Evolutionary conservation across 129 eudicot species (phyloP), one percentile per base, ranked within the genome.

Genomic region (Oenanthe sinensis): DNA sequence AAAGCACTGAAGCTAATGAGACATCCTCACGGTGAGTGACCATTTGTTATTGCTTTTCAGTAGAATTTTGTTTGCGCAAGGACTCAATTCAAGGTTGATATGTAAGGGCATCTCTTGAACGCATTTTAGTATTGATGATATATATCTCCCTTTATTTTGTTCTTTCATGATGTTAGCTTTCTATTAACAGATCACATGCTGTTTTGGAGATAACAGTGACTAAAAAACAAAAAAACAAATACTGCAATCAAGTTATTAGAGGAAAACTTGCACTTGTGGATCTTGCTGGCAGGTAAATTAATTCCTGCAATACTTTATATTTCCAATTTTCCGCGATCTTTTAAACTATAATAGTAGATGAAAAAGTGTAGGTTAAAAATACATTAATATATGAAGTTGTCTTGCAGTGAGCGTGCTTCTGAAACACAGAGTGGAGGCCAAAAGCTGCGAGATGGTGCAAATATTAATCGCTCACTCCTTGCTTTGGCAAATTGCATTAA

Each of bases 231-330:
- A 92, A 82, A 75, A 86, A 82, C 82, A 82, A 85, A 71, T 87
- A 90, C 52, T 85, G 85, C 43, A 89, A 86, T 87, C 98, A 86
- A 83, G 89, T 93, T 76, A 83, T 93, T 67, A 91, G 88, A 80
- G 98, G 97, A 84, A 93, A 93, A 85, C 97, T 93, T 82, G 96
- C 98, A 77, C 90, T 93, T 81, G 98, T 91, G 78, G 97, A 93
- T 88, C 96, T 93, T 81, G 98, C 98, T 58, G 98, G 98, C 83
- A 91, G 98, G 98, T 91, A 85, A 28, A 76, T 43, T 70, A 73
- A 12, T 77, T 68, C 60, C 75, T 50, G 44, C 17, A 22, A 42
- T 26, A 12, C 47, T 17, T 52, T 30, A 39, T 63, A 24, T 60
- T n/a, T 30, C 36, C 36, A 33, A 33, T 33, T 28, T 75, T 45